Base-by-base conservation (phyloP, 345 rosid species). In the Luvunga scandens region DNA sequence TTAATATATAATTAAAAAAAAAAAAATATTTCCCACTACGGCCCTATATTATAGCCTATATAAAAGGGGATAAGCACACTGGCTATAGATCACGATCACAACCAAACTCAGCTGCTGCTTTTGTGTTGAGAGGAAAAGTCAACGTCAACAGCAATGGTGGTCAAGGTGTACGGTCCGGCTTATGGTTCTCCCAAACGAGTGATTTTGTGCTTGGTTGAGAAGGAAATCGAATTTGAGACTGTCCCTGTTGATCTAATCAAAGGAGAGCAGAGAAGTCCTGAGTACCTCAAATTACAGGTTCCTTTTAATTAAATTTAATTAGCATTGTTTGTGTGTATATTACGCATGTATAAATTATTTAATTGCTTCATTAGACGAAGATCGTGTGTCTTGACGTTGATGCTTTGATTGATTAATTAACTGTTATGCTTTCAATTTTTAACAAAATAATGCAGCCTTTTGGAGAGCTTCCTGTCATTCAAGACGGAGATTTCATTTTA, bases 401-500 rank as follows among this genome's bases (percentile, higher is more conserved):
- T 45, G 50, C 4, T 45, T 13, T 45, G 18, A 45, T 45, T 45
- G 50, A 45, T 45, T 38, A 38, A 42, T 42, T 42, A 13, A 45
- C 50, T 45, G 16, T 42, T 16, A 21, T 61, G 42, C 19, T 65
- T 18, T 33, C 1, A 22, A n/a, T 39, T 69, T 69, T 38, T 69
- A 34, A 69, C 19, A 3, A 69, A 39, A 39, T 69, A 6, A 50
- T 76, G 31, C 84, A 91, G 97, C 97, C 97, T 81, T 93, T 91
- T 69, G 95, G 95, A 80, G 38, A 79, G 3, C 72, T 90, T 69
- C 97, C 94, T 64, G 88, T 89, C n/a, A 82, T 89, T 80, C 84
- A 88, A 77, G 95, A 93, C 76, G 97, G 91, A 68, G 95, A 93
- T 76, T 89, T 80, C 75, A 87, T 85, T 71, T 76, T 92, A 56